Evolutionary conservation across 441 rosid genomes (phyloP).

Genomic region (Euphorbia schlechtendalii): DNA sequence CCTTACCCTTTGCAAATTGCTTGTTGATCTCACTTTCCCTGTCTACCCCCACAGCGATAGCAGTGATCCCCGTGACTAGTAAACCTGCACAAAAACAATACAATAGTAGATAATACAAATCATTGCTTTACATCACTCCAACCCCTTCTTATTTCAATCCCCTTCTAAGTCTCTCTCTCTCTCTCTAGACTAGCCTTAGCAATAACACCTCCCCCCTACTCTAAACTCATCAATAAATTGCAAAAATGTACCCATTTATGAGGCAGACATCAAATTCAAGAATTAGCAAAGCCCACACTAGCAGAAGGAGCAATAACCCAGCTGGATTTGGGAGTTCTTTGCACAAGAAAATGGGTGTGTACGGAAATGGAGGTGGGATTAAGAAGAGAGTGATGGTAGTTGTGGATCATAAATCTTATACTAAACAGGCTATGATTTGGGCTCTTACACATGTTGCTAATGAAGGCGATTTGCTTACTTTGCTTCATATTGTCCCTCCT

Average conservation of each 20-base stretch:
- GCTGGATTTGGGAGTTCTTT: slow-evolving; percentile 12
- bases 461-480: slow-evolving; percentile 75
- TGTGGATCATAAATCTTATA: slow-evolving; percentile 58
- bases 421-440: slow-evolving; percentile 96
- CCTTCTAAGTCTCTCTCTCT: too few relatives aligned
- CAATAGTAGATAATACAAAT: too few relatives aligned
- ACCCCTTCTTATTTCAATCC: too few relatives aligned
- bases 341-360: slow-evolving; percentile 54
- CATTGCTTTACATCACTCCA: slow-evolving; percentile 28
- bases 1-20: slow-evolving; percentile 5
- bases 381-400: slow-evolving; percentile 91
- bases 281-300: too few relatives aligned
- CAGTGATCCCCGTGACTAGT: slow-evolving; percentile 39
- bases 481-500: slow-evolving; percentile 62
- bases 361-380: slow-evolving; percentile 18
- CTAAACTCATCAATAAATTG: too few relatives aligned
- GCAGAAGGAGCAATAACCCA: too few relatives aligned
- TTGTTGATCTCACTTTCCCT: background rate
- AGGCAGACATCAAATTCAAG: slow-evolving; percentile 51
- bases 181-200: too few relatives aligned
- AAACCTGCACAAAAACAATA: too few relatives aligned
- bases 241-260: slow-evolving; percentile 24
- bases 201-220: too few relatives aligned
- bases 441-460: slow-evolving; percentile 77
- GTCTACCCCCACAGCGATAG: slow-evolving; percentile 8